A percentile compares a stretch with the other conserved stretches of the same genome.
phyloP scores from a whole-genome alignment of 371 early-diverging fungal genomes.

The Parasitella parasitica region DNA sequence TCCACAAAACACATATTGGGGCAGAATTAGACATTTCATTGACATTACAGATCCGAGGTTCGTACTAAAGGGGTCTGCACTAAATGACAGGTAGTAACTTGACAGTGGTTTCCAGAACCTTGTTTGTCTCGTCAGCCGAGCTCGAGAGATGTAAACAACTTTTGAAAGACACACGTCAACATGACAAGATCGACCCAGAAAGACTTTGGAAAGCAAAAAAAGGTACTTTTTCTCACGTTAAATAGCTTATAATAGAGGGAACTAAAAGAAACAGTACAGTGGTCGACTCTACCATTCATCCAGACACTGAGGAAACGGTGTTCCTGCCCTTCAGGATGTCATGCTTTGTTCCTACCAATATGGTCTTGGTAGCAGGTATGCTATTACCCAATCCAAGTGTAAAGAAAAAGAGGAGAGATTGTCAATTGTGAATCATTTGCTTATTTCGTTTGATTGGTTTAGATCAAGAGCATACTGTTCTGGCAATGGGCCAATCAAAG shows the following conservation, averaged over 20 bases:
- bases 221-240: constrained; percentile 35
- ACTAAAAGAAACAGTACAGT: constrained; percentile 35
- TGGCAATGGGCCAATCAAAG: constrained; percentile 89
- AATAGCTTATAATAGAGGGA: background rate
- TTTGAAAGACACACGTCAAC: constrained; percentile 49
- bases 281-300: constrained; percentile 78
- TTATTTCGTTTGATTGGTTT: background rate
- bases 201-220: constrained; percentile 75
- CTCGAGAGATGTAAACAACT: constrained; percentile 60
- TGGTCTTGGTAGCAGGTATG: constrained; percentile 81
- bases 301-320: constrained; percentile 80
- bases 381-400: constrained; percentile 79
- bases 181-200: constrained; percentile 41
- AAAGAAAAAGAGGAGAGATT: constrained; percentile 3
- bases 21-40: constrained; percentile 75
- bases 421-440: background rate
- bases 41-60: constrained; percentile 74
- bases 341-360: constrained; percentile 81
- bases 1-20: constrained; percentile 69
- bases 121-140: constrained; percentile 60
- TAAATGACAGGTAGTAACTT: background rate
- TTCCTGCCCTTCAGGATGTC: constrained; percentile 85
- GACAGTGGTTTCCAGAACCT: constrained; percentile 42
- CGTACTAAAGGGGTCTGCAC: background rate
- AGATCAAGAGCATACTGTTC: constrained; percentile 70